These are phyloP conservation scores for Corylus avellana DNA, from an alignment of 306 rosid genomes.

Conservation along the genomic window DNA sequence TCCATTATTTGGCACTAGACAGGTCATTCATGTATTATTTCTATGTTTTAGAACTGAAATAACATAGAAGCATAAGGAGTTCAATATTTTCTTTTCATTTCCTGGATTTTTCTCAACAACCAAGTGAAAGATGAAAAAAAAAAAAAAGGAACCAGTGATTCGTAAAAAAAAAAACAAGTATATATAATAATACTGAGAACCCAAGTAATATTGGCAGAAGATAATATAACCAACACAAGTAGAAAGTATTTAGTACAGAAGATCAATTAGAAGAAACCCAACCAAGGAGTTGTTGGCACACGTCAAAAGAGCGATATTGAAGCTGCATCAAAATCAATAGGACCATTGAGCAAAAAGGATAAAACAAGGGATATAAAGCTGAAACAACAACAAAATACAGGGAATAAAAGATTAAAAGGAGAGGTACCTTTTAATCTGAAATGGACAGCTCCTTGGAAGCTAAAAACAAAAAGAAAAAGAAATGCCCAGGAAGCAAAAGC, in stretches of 20 bases:
- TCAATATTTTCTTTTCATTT: neutral
- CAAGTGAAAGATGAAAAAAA: neutral
- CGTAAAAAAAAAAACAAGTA: neutral
- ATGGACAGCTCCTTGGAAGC: neutral
- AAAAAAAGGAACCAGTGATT: neutral
- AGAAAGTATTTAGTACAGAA: neutral
- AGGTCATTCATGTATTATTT: neutral
- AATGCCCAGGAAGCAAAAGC: neutral
- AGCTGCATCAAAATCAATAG: conserved; percentile 30
- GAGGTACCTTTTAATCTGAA: conserved; percentile 18
- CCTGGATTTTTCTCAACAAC: neutral
- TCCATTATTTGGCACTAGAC: neutral
- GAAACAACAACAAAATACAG: neutral
- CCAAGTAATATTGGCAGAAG: neutral
- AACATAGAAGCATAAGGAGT: neutral
- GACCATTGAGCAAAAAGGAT: conserved; percentile 6
- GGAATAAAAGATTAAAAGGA: neutral
- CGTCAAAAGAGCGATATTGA: conserved; percentile 10
- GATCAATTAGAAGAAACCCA: neutral
- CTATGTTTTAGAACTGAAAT: neutral
- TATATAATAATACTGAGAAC: neutral
- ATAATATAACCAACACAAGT: conserved; percentile 2
- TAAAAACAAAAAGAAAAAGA: too few relatives aligned
- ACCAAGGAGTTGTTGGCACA: neutral
- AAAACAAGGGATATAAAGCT: conserved; percentile 7